Percentiles rank a stretch among this genome's conserved stretches.
Evolutionary conservation across 176 grass and related monocot genomes (phyloP).

Genomic region (Eragrostis nindensis): DNA sequence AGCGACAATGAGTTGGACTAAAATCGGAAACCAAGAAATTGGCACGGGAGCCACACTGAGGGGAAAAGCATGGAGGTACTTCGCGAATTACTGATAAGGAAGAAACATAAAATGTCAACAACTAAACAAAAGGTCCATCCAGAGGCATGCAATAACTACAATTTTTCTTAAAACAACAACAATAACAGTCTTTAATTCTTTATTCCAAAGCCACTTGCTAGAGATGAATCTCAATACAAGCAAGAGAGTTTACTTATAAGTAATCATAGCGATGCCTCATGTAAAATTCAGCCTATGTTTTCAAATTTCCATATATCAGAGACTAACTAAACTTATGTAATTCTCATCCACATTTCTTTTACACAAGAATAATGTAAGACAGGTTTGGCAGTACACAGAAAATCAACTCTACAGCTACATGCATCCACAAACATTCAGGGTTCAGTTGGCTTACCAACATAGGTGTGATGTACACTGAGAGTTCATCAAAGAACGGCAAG

Average conservation of each 20-base stretch:
- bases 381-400: neutral
- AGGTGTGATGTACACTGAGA: conserved; percentile 89
- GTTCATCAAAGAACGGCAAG: conserved; percentile 95
- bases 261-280: neutral
- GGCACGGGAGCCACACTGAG: neutral
- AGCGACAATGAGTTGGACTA: neutral
- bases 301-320: too few species aligned
- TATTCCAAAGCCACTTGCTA: neutral
- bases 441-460: conserved; percentile 80
- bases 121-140: neutral
- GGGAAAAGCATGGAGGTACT: conserved; percentile 13
- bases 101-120: neutral
- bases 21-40: neutral
- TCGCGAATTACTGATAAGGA: neutral
- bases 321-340: neutral
- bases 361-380: neutral
- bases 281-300: neutral
- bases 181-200: neutral
- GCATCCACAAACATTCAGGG: conserved; percentile 13
- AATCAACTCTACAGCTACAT: conserved; percentile 23
- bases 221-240: neutral
- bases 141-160: neutral
- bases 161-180: neutral
- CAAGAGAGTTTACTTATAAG: neutral
- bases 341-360: neutral